These are phyloP conservation scores for Salix viminalis DNA, from an alignment of 345 rosid species.

Conservation along the genomic window DNA sequence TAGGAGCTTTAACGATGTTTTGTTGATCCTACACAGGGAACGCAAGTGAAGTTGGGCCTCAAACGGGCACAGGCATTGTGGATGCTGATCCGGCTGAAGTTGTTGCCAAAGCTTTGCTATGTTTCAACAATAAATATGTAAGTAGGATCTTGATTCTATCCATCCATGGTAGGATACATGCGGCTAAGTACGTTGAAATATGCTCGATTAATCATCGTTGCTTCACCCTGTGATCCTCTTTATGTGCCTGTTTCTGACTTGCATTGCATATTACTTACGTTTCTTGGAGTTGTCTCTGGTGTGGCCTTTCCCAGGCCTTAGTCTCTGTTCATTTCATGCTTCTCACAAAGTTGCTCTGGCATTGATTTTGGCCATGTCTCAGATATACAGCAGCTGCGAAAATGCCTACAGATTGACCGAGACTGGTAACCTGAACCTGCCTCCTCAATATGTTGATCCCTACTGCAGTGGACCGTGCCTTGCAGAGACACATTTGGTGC, in stretches of 20 bases:
- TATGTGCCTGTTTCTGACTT: not conserved
- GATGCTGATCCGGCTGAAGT: slow-evolving; percentile 48
- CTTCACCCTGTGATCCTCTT: not conserved
- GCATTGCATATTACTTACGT: not conserved
- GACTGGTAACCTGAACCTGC: slow-evolving; percentile 58
- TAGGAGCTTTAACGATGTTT: slow-evolving; percentile 6
- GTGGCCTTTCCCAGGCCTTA: not conserved
- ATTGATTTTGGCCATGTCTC: not conserved
- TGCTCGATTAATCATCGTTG: not conserved
- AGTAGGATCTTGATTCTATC: not conserved
- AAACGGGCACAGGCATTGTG: slow-evolving; percentile 5
- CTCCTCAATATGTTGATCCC: slow-evolving; percentile 32
- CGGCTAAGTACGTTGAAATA: not conserved
- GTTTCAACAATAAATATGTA: slow-evolving; percentile 68
- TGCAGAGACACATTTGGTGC: slow-evolving; percentile 64
- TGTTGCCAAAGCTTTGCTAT: slow-evolving; percentile 64
- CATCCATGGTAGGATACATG: not conserved
- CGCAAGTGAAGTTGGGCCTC: slow-evolving; percentile 1
- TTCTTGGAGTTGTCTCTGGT: not conserved
- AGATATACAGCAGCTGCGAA: slow-evolving; percentile 69
- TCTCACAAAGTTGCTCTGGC: not conserved
- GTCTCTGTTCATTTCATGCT: not conserved
- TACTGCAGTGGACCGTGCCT: slow-evolving; percentile 82
- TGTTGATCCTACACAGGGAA: slow-evolving; percentile 36
- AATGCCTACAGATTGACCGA: slow-evolving; percentile 60